Evolutionary conservation across 2,329 filamentous ascomycete genomes (phyloP), one percentile per base, ranked within the genome.

Genomic region (Epichloe elymi): DNA sequence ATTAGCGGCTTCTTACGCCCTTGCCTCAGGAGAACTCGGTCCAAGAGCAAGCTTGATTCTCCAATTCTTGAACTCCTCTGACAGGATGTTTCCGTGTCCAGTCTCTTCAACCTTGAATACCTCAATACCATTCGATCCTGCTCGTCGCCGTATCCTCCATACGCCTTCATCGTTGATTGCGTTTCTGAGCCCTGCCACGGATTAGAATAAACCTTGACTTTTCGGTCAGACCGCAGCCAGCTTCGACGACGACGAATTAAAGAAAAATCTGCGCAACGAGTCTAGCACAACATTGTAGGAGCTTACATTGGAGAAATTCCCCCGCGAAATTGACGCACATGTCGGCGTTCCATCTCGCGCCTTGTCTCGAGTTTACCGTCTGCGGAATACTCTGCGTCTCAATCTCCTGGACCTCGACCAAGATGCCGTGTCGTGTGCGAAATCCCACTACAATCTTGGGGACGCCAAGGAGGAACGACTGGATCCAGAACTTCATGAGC

Each of bases 401-500:
- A 35, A 95, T 78, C 61, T 95, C 87, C 63, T 95, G 80, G 12
- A 94, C 63, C 12, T 79, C 74, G 46, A 75, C 74, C 20, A 98
- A 72, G 49, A 87, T 77, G 7, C 93, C 91, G 51, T 83, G 67
- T 17, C 67, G 79, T 36, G 79, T 83, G 46, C 93, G 82, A 65
- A 93, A 96, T 1, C 93, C 93, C 33, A 98, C 86, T 44, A 96
- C 81, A 57, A 98, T 88, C 58, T 84, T 93, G 0, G 89, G 88
- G 1, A 97, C 90, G 40, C 91, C 91, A 2, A 98, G 82, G 2
- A 98, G 74, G 63, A 95, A 98, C 0, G 87, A 95, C 66, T 97
- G 93, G 14, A 91, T 88, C 93, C 93, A 98, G 69, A 91, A 95
- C 62, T 94, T 94, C 67, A 95, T 79, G 50, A 97, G 76, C 65